Evolutionary conservation across 495 filamentous ascomycete genomes (phyloP).

Genomic region (Aspergillus avenaceus): DNA sequence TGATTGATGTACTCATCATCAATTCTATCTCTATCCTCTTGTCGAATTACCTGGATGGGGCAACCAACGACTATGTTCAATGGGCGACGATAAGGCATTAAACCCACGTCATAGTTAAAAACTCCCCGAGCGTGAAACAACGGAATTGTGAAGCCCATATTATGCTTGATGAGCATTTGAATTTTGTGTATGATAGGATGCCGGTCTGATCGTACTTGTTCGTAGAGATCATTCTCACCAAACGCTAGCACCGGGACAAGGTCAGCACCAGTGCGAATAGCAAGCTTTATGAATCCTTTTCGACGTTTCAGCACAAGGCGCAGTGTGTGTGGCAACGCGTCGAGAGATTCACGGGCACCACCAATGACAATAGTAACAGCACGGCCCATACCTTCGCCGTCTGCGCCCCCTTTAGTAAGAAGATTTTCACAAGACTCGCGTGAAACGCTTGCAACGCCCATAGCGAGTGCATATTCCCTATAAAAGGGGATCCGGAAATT

Average conservation of each 20-base stretch:
- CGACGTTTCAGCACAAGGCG: conserved; percentile 74
- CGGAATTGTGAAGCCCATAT: conserved; percentile 90
- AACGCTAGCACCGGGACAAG: conserved; percentile 88
- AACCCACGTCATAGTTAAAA: conserved; percentile 94
- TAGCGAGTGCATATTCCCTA: conserved; percentile 80
- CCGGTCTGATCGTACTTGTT: conserved; percentile 67
- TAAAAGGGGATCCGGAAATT: conserved; percentile 96
- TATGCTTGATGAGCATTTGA: conserved; percentile 76
- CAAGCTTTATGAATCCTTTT: conserved; percentile 91
- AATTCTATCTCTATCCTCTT: conserved; percentile 48
- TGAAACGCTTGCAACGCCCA: conserved; percentile 86
- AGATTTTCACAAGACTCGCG: conserved; percentile 87
- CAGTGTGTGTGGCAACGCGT: conserved; percentile 71
- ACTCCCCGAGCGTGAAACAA: conserved; percentile 86
- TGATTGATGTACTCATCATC: conserved; percentile 71
- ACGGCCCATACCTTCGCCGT: conserved; percentile 87
- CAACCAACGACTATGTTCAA: conserved; percentile 84
- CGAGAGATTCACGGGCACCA: conserved; percentile 85
- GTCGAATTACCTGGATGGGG: conserved; percentile 66
- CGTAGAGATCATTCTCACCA: conserved; percentile 94
- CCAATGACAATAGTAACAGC: conserved; percentile 96
- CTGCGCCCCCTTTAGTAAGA: conserved; percentile 68
- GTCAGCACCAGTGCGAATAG: conserved; percentile 84
- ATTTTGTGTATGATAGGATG: conserved; percentile 71
- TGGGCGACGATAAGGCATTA: conserved; percentile 88